Percentiles rank a stretch among this genome's conserved stretches.
Conservation (phyloP, 2,329 filamentous ascomycete species). For the Stromatinia cepivora region DNA sequence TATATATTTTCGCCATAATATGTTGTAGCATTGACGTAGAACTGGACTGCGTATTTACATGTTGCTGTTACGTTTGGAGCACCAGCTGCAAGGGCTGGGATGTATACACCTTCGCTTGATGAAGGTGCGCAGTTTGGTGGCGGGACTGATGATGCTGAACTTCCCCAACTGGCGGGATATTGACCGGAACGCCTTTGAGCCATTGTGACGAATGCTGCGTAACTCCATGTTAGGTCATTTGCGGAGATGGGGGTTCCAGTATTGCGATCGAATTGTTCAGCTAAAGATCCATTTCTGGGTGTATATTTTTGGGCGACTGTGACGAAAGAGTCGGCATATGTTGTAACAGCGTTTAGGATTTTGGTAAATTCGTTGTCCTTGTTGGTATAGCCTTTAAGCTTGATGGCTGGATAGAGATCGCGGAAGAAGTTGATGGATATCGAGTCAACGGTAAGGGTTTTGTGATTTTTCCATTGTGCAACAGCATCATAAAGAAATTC, state of each 20-base stretch:
- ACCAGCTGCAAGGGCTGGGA: conserved; percentile 48
- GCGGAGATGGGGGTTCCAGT: conserved; percentile 60
- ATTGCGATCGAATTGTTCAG: conserved; percentile 64
- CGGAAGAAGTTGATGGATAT: conserved; percentile 71
- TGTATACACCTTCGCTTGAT: conserved; percentile 52
- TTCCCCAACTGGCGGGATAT: conserved; percentile 57
- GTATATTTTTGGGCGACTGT: conserved; percentile 52
- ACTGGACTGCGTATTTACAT: conserved; percentile 44
- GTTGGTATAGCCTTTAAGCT: conserved; percentile 63
- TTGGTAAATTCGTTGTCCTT: conserved; percentile 51
- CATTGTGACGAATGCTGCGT: conserved; percentile 66
- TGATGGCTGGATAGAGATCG: conserved; percentile 59
- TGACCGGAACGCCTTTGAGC: conserved; percentile 54
- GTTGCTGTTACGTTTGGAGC: conserved; percentile 36
- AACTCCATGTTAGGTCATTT: conserved; percentile 71
- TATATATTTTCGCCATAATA: conserved; percentile 51
- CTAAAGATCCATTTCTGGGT: conserved; percentile 57
- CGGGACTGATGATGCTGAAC: conserved; percentile 46
- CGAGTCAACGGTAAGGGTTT: conserved; percentile 61
- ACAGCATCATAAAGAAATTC: conserved; percentile 78
- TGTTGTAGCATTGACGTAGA: conserved; percentile 50
- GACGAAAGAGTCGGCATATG: conserved; percentile 61
- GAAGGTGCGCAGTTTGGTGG: conserved; percentile 51
- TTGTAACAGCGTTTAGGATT: conserved; percentile 56
- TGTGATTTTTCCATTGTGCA: conserved; percentile 65